Evolutionary conservation across 2,329 filamentous ascomycete genomes (phyloP), one percentile per base, ranked within the genome.

Genomic region (Calonectria naviculata): DNA sequence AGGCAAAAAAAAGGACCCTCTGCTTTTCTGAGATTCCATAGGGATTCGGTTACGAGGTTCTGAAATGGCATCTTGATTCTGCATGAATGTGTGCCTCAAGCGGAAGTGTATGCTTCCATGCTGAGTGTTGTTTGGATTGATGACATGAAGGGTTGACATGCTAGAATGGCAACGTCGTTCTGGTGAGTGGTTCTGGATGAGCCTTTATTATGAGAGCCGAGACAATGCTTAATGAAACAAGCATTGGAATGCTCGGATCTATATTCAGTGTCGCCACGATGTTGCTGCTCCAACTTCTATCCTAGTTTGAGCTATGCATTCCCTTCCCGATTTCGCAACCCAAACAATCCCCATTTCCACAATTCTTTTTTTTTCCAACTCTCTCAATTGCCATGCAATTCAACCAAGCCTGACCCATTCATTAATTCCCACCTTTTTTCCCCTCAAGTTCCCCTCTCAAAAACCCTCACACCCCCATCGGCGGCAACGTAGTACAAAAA

Each of bases 401-500:
- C 19, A 41, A 44, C n/a, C 41, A 44, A 44, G 6, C n/a, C 41
- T n/a, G 9, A 21, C 9, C 36, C 10, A n/a, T 21, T 47, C 10
- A n/a, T 21, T 47, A 31, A 21, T 31, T 24, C 12, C 12, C 44
- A 29, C 44, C 42, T 3, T 36, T 15, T 75, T 9, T 21, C n/a
- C 7, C 13, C 12, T 75, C 73, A 84, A 9, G 82, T 74, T 24
- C 96, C 95, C 80, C 95, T 89, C 80, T 94, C 94, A 86, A 98
- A 98, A 9, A 98, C 94, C 78, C 87, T 93, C 28, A 95, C 94
- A 26, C 89, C 89, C 1, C 94, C 94, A 84, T 98, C 95, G 12
- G 91, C 90, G 65, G 91, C 90, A 34, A 98, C 91, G 79, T 93
- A 91, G 85, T 97, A 98, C 80, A 98, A 79, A 79, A 93, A 89